Conservation (phyloP, 2,329 filamentous ascomycete genomes). For the Aspergillus tanneri region DNA sequence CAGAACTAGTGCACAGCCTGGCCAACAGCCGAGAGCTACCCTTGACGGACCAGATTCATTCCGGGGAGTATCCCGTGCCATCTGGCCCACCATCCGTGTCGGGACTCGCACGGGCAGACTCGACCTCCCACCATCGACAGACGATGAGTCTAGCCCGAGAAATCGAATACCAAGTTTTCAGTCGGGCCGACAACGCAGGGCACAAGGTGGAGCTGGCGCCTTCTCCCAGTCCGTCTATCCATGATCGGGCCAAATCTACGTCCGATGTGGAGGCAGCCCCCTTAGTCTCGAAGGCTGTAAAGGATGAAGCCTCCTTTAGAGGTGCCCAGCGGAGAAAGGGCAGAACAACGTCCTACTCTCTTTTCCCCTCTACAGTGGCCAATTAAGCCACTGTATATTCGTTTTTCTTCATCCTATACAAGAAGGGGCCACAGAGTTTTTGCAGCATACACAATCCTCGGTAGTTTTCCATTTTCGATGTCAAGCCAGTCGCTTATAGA, state of each 20-base stretch:
- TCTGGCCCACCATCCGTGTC: constrained; percentile 1
- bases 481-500: constrained; percentile 15
- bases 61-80: constrained; percentile 20
- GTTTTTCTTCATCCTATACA: too few species aligned
- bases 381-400: constrained; percentile 8
- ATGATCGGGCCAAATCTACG: constrained; percentile 40
- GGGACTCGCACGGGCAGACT: constrained; percentile 20
- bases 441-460: too few species aligned
- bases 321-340: constrained; percentile 34
- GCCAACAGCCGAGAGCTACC: constrained; percentile 42
- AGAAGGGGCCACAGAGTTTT: too few species aligned
- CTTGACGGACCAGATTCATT: constrained; percentile 25
- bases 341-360: constrained; percentile 47
- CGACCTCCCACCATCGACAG: constrained; percentile 34
- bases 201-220: constrained; percentile 27
- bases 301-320: constrained; percentile 27
- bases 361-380: constrained; percentile 21
- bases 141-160: constrained; percentile 40
- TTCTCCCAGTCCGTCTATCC: constrained; percentile 21
- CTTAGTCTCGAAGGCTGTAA: constrained; percentile 15
- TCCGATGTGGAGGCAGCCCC: constrained; percentile 33
- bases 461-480: constrained; percentile 4
- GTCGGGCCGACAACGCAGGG: constrained; percentile 28
- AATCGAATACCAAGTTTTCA: constrained; percentile 30
- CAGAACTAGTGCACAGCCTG: constrained; percentile 45